A percentile compares a stretch with the other conserved stretches of the same genome.
These are phyloP conservation scores for Dalbergia oliveri DNA, from an alignment of 306 rosid genomes.

Conservation along the genomic window DNA sequence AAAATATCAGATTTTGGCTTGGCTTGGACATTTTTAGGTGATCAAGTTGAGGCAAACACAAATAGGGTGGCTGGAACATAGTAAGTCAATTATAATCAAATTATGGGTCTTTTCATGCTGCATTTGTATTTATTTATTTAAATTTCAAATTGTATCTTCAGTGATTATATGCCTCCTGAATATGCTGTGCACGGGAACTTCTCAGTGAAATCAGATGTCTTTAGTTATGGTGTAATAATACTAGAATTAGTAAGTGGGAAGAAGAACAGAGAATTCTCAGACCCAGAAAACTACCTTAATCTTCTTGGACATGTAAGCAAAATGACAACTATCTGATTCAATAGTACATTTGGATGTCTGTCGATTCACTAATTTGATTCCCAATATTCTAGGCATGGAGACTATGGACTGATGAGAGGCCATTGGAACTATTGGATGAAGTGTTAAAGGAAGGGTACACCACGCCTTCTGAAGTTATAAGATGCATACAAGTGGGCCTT, in stretches of 20 bases:
- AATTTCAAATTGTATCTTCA: not conserved
- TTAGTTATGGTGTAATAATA: not conserved
- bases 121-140: not conserved
- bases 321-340: not conserved
- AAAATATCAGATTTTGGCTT: not conserved
- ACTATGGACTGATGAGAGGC: not conserved
- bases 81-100: not conserved
- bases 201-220: not conserved
- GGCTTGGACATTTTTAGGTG: not conserved
- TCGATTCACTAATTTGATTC: not conserved
- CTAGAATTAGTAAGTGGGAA: not conserved
- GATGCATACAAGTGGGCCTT: not conserved
- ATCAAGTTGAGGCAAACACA: not conserved
- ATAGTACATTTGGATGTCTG: not conserved
- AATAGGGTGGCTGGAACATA: not conserved
- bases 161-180: conserved; percentile 57
- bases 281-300: not conserved
- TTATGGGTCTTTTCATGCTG: not conserved
- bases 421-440: not conserved
- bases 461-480: not conserved
- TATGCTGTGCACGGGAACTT: conserved; percentile 23
- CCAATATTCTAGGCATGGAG: not conserved
- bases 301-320: not conserved
- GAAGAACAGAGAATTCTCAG: not conserved
- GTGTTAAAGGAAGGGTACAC: not conserved